Evolutionary conservation across 106 monocot species (phyloP), one percentile per base, ranked within the genome.

Genomic region (Phalaenopsis equestris): DNA sequence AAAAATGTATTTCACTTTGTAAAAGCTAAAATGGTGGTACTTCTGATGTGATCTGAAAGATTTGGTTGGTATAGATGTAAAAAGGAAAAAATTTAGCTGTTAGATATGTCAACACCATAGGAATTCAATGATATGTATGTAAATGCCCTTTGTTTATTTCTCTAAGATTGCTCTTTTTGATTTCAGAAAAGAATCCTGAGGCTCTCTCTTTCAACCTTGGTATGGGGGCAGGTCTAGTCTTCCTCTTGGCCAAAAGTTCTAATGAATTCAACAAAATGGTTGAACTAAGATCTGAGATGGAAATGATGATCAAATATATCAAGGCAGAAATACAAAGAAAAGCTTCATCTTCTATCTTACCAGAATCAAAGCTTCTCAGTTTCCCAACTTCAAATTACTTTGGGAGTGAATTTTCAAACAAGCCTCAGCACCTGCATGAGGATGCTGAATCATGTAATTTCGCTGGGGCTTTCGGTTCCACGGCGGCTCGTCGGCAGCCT

Each of bases 261-360:
- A 41, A 79, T 61, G 91, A 89, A 67, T 75, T 85, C 14, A 84
- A 82, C 19, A 87, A 89, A 80, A 92, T 92, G 87, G 45, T 21
- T 6, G 87, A 87, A 43, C 37, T 89, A 80, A 68, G 85, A 65
- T 72, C 55, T 55, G 81, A 92, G 72, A 86, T 92, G 89, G 89
- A 92, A 80, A 64, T 61, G 72, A 12, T 84, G 67, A 74, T 92
- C 6, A 84, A 84, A 43, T 87, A 89, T 43, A 76, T 79, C 18
- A 92, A 76, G 81, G 38, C 21, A 19, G 89, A 82, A 82, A 41
- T 75, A 9, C 57, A 36, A 41, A 81, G 43, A 75, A 90, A 84
- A 70, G 75, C 78, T 72, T 16, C 12, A 2, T 30, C 1, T 49
- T 47, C 39, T 55, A 55, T 39, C 79, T 81, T 43, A 58, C 19